phyloP scores from a whole-genome alignment of 352 stramenopile species.

The Globisporangium barbulae region DNA sequence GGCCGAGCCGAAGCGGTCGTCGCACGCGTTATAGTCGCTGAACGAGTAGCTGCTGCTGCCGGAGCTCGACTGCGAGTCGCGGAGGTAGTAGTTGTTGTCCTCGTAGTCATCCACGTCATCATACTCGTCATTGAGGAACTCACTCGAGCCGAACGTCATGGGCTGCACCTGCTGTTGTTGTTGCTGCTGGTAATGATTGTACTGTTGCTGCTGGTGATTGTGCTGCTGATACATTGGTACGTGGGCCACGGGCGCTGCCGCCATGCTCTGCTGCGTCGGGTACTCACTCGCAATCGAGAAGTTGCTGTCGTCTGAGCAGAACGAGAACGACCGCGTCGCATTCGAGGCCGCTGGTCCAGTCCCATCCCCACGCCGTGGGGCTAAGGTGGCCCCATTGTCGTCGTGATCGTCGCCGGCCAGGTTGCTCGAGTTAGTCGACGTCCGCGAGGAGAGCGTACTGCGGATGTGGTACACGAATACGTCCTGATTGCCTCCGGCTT shows the following conservation, averaged over 20 bases:
- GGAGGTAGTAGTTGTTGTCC: constrained; percentile 14
- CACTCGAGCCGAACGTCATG: neutral
- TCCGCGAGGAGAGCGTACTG: constrained; percentile 21
- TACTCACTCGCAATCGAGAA: constrained; percentile 57
- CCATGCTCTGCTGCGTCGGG: constrained; percentile 10
- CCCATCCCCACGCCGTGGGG: too few species aligned
- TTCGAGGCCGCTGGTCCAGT: neutral
- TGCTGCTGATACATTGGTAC: constrained; percentile 2
- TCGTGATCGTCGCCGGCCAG: neutral
- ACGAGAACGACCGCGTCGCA: constrained; percentile 18
- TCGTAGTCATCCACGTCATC: neutral
- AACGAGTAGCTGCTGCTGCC: constrained; percentile 56
- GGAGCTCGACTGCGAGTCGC: constrained; percentile 36
- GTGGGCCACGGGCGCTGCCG: neutral
- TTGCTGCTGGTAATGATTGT: too few species aligned
- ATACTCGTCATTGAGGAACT: neutral
- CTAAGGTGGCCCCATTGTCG: neutral
- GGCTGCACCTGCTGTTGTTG: neutral
- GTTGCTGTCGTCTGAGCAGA: constrained; percentile 44
- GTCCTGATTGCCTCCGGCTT: constrained; percentile 18
- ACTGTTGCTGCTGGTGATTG: constrained; percentile 3
- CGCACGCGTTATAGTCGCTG: constrained; percentile 58
- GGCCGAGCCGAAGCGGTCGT: constrained; percentile 26
- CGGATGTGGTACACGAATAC: constrained; percentile 46
- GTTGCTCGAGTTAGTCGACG: constrained; percentile 36